A percentile compares a stretch with the other conserved stretches of the same genome.
These are phyloP conservation scores for Bimuria novae-zelandiae DNA, from an alignment of 2,329 filamentous ascomycete genomes.

Conservation along the genomic window DNA sequence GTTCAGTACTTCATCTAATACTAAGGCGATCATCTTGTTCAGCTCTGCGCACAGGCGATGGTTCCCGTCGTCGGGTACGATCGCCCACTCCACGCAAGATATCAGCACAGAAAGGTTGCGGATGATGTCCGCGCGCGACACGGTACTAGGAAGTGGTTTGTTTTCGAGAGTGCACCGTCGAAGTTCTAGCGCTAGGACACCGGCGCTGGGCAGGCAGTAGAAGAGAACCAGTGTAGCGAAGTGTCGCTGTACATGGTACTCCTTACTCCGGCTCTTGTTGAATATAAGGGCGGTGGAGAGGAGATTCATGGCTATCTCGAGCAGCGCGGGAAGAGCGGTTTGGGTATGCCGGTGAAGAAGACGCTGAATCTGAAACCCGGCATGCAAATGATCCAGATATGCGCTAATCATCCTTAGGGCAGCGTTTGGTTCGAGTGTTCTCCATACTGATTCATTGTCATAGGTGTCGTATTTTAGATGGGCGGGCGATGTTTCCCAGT, in stretches of 20 bases:
- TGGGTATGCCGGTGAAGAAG: slow-evolving; percentile 40
- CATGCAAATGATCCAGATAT: slow-evolving; percentile 43
- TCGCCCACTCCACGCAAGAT: slow-evolving; percentile 41
- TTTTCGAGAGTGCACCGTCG: slow-evolving; percentile 41
- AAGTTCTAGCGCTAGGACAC: slow-evolving; percentile 41
- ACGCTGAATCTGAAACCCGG: slow-evolving; percentile 41
- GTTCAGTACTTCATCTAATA: slow-evolving; percentile 44
- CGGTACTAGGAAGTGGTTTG: slow-evolving; percentile 31
- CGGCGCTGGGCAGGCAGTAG: slow-evolving; percentile 43
- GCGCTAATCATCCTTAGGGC: slow-evolving; percentile 34
- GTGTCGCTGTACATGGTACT: slow-evolving; percentile 37
- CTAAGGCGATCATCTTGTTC: slow-evolving; percentile 43
- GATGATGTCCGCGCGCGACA: slow-evolving; percentile 42
- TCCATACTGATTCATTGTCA: slow-evolving; percentile 38
- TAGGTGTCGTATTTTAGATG: slow-evolving; percentile 44
- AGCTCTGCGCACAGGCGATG: slow-evolving; percentile 43
- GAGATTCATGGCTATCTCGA: slow-evolving; percentile 41
- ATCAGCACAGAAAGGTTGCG: slow-evolving; percentile 44
- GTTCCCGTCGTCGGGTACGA: slow-evolving; percentile 41
- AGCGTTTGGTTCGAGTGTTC: slow-evolving; percentile 24
- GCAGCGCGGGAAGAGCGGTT: slow-evolving; percentile 34
- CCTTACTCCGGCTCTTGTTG: slow-evolving; percentile 38
- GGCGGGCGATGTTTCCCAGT: slow-evolving; percentile 34
- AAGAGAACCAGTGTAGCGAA: slow-evolving; percentile 42
- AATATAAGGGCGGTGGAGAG: slow-evolving; percentile 37